Conservation (phyloP, 2,329 filamentous ascomycete species). For the Cytospora chrysosperma region DNA sequence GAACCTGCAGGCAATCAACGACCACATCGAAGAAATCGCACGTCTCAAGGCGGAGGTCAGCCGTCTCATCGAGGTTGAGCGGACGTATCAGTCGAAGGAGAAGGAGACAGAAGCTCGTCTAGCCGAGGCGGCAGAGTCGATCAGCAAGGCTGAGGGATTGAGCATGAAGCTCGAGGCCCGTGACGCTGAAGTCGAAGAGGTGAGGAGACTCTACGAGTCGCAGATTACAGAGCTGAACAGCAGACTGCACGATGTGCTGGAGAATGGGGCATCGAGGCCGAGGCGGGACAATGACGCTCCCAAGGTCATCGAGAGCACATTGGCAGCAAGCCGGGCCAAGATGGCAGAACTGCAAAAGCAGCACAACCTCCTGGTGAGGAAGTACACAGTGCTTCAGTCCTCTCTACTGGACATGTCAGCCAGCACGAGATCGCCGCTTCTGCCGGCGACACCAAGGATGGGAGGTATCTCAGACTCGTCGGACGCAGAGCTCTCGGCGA, state of each 20-base stretch:
- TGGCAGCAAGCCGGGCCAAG: conserved; percentile 53
- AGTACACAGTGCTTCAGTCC: conserved; percentile 53
- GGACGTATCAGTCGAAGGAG: conserved; percentile 64
- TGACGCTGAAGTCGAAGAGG: conserved; percentile 47
- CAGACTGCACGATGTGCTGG: conserved; percentile 42
- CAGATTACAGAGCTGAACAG: conserved; percentile 49
- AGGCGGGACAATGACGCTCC: conserved; percentile 31
- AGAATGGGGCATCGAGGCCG: conserved; percentile 21
- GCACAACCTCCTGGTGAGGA: conserved; percentile 48
- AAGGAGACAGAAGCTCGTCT: conserved; percentile 56
- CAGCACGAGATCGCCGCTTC: conserved; percentile 25
- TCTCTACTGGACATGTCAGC: conserved; percentile 48
- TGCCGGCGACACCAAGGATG: conserved; percentile 16
- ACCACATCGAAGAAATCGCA: conserved; percentile 60
- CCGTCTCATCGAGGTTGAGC: conserved; percentile 59
- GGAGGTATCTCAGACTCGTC: conserved; percentile 28
- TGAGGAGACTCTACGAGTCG: conserved; percentile 44
- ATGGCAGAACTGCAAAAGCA: conserved; percentile 55
- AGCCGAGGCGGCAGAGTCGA: conserved; percentile 57
- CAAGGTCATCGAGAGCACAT: conserved; percentile 43
- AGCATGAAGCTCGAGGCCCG: conserved; percentile 55
- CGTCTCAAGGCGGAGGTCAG: conserved; percentile 58
- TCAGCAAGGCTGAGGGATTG: conserved; percentile 58
- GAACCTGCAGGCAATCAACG: conserved; percentile 61
- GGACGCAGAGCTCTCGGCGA: conserved; percentile 39